Base-by-base conservation (phyloP, 2,329 filamentous ascomycete species). In the Exophiala dermatitidis region DNA sequence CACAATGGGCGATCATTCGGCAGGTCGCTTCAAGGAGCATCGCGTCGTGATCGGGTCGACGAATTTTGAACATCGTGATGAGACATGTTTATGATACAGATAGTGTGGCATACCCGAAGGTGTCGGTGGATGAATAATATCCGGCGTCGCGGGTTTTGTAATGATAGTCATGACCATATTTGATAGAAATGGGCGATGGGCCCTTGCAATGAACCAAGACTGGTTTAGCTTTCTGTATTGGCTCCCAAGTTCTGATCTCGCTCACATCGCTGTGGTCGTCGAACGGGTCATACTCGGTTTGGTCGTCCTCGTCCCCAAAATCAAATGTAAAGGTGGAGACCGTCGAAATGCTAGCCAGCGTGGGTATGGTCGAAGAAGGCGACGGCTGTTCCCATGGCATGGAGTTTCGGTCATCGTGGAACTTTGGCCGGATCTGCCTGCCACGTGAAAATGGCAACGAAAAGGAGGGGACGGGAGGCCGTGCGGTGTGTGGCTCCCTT, bases 281-380 rank as follows among this genome's bases (percentile, higher is more conserved):
- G 19, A 52, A 56, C 1, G 48, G 45, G 32, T 56, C 53, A 34
- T 52, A 56, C 19, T 56, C 53, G n/a, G 53, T 56, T 26, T 48
- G 30, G 28, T 46, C 43, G 31, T 55, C 52, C 4, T 52, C 34
- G 29, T 47, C 43, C 12, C 45, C 29, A 29, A 56, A 56, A 31
- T 56, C 49, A 31, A 56, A 56, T 8, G 53, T 46, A 36, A 56
- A 56, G 28, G 53, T 56, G 3, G 53, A 56, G 19, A 56, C 42
- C n/a, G 53, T 56, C 29, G 53, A 56, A 10, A 56, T 56, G 41
- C 53, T 56, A 3, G 53, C 49, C 26, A 56, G 37, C 9, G 53
- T 56, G 6, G 53, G 53, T 6, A 56, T 48, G 8, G 37, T 56
- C 5, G 43, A 52, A 8, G 49, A 8, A 3, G 53, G 50, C 28